Conservation (phyloP, 202 grass and related monocot species). For the Zoysia matrella region DNA sequence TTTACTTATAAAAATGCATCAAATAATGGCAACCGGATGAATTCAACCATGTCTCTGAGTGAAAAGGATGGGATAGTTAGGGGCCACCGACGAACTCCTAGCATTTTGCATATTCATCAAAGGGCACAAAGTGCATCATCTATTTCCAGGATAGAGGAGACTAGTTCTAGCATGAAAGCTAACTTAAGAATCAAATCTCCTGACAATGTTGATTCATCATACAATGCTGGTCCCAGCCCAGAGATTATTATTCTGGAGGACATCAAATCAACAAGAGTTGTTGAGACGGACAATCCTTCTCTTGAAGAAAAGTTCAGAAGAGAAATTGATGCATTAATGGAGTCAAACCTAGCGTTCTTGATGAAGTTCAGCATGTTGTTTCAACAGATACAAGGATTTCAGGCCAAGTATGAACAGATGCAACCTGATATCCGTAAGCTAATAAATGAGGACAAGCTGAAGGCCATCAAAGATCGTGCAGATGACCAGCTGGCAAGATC, state of each 20-base stretch:
- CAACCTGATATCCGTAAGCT: slow-evolving; percentile 45
- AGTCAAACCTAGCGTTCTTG: slow-evolving; percentile 85
- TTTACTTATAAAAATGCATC: slow-evolving; percentile 34
- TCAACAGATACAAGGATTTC: slow-evolving; percentile 71
- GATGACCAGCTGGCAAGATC: slow-evolving; percentile 1
- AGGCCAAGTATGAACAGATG: slow-evolving; percentile 58
- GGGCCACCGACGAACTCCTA: slow-evolving; percentile 47
- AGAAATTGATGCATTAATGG: slow-evolving; percentile 69
- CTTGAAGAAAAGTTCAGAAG: slow-evolving; percentile 83
- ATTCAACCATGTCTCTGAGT: slow-evolving; percentile 26
- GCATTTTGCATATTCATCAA: slow-evolving; percentile 47
- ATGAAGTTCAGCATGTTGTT: slow-evolving; percentile 78
- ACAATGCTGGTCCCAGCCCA: slow-evolving; percentile 11
- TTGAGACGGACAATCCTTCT: slow-evolving; percentile 33
- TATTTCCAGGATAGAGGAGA: slow-evolving; percentile 21
- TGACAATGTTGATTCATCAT: slow-evolving; percentile 15
- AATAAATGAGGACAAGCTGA: slow-evolving; percentile 35
- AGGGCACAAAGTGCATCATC: slow-evolving; percentile 42
- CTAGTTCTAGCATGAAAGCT: slow-evolving; percentile 22
- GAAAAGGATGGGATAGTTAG: slow-evolving; percentile 28
- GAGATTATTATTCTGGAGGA: slow-evolving; percentile 36
- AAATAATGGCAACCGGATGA: slow-evolving; percentile 24
- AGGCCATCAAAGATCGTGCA: slow-evolving; percentile 23
- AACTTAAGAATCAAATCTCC: slow-evolving; percentile 25
- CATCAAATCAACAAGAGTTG: slow-evolving; percentile 20